Evolutionary conservation across 1,284 basidiomycete species (phyloP).

Genomic region (Puccinia triticina): DNA sequence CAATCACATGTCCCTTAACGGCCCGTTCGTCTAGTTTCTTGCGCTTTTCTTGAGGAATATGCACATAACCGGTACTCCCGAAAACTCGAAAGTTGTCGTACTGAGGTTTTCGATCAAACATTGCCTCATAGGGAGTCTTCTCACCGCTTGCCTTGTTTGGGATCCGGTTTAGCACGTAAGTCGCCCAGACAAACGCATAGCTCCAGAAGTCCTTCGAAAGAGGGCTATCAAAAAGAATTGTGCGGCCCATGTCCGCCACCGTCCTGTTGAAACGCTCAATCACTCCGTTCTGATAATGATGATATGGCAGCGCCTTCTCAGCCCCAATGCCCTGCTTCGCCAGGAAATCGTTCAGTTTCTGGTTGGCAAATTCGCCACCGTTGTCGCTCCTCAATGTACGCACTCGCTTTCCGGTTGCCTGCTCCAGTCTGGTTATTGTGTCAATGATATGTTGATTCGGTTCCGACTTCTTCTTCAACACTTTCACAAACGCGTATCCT

Average conservation of each 20-base stretch:
- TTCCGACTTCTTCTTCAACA: not conserved
- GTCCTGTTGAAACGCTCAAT: constrained; percentile 25
- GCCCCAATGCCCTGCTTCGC: not conserved
- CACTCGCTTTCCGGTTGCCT: not conserved
- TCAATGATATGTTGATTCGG: not conserved
- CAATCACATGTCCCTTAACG: not conserved
- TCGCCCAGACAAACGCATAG: not conserved
- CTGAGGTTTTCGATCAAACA: not conserved
- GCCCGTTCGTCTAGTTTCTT: constrained; percentile 6
- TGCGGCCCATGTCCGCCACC: not conserved
- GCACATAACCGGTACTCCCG: not conserved
- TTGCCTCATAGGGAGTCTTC: not conserved
- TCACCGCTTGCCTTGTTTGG: not conserved
- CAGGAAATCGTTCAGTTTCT: not conserved
- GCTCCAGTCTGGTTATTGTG: not conserved
- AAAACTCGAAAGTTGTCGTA: not conserved
- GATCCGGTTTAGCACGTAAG: not conserved
- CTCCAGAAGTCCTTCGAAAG: constrained; percentile 9
- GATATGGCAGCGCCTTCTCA: not conserved
- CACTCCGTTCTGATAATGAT: constrained; percentile 20
- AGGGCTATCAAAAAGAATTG: not conserved
- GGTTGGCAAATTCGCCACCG: constrained; percentile 10
- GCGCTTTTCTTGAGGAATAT: constrained; percentile 6
- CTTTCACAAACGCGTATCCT: not conserved
- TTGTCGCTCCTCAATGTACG: not conserved